A percentile compares a stretch with the other conserved stretches of the same genome.
phyloP scores from a whole-genome alignment of 176 grass and related monocot species.

The Aegilops speltoides region DNA sequence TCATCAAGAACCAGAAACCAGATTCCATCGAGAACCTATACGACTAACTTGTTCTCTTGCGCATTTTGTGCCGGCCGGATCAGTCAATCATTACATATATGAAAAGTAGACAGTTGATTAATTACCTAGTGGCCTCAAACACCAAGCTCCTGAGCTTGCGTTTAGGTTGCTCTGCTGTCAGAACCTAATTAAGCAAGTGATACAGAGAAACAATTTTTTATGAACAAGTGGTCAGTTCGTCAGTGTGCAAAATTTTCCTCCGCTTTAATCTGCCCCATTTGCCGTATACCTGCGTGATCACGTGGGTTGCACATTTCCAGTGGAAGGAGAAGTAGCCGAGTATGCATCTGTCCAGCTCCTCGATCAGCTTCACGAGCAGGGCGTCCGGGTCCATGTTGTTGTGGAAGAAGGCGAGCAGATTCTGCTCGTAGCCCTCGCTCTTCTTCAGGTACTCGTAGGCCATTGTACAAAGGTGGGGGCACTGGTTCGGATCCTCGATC shows the following conservation, averaged over 20 bases:
- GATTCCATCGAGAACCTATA: not conserved
- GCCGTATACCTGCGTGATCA: constrained; percentile 55
- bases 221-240: not conserved
- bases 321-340: constrained; percentile 97
- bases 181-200: constrained; percentile 43
- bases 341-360: constrained; percentile 90
- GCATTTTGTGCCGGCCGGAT: no score
- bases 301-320: constrained; percentile 63
- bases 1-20: no score
- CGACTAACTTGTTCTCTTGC: no score
- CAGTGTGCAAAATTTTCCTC: not conserved
- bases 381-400: constrained; percentile 61
- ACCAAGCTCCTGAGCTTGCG: constrained; percentile 78
- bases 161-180: constrained; percentile 60
- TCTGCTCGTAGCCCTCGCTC: constrained; percentile 64
- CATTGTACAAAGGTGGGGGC: constrained; percentile 60
- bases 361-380: constrained; percentile 69
- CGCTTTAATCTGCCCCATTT: not conserved
- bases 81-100: no score
- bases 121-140: constrained; percentile 88
- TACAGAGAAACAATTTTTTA: not conserved
- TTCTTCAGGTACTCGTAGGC: constrained; percentile 70
- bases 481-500: constrained; percentile 56
- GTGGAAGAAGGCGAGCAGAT: constrained; percentile 75
- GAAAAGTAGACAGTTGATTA: not conserved